Evolutionary conservation across 164 flowering plant genomes (phyloP).

Genomic region (Buxus sempervirens): DNA sequence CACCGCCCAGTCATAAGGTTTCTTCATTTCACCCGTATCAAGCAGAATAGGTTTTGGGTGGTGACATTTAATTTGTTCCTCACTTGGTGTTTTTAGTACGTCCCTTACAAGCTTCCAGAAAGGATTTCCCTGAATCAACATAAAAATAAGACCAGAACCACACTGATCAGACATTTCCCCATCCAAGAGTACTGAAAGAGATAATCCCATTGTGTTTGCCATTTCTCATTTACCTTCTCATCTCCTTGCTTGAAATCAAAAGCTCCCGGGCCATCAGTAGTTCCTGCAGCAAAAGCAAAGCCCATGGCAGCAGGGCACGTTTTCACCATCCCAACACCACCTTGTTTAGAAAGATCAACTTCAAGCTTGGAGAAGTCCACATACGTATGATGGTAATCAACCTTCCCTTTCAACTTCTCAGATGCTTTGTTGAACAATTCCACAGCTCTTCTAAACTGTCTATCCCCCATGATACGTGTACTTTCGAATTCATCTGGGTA

Average conservation of each 20-base stretch:
- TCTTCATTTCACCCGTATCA: constrained; percentile 96
- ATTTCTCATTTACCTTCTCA: constrained; percentile 42
- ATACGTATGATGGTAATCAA: constrained; percentile 72
- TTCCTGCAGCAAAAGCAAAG: constrained; percentile 98
- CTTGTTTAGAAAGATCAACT: constrained; percentile 55
- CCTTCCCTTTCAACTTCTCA: constrained; percentile 75
- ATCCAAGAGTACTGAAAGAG: not conserved
- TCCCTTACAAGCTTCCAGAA: constrained; percentile 87
- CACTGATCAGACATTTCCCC: not conserved
- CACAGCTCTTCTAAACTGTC: constrained; percentile 80
- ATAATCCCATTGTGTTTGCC: no score
- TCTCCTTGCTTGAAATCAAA: constrained; percentile 98
- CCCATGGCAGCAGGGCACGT: constrained; percentile 99
- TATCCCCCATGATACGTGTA: constrained; percentile 90
- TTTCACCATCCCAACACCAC: constrained; percentile 56
- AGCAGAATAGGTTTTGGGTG: constrained; percentile 92
- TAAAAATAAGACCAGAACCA: not conserved
- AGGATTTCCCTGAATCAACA: constrained; percentile 72
- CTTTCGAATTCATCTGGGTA: constrained; percentile 98
- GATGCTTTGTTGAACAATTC: constrained; percentile 75
- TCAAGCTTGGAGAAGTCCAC: constrained; percentile 82
- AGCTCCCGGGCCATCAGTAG: constrained; percentile 99
- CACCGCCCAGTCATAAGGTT: constrained; percentile 98
- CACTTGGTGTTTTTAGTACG: constrained; percentile 61
- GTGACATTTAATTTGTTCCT: constrained; percentile 81